Base-by-base conservation (phyloP, 768 basidiomycete genomes). In the Suillus variegatus region DNA sequence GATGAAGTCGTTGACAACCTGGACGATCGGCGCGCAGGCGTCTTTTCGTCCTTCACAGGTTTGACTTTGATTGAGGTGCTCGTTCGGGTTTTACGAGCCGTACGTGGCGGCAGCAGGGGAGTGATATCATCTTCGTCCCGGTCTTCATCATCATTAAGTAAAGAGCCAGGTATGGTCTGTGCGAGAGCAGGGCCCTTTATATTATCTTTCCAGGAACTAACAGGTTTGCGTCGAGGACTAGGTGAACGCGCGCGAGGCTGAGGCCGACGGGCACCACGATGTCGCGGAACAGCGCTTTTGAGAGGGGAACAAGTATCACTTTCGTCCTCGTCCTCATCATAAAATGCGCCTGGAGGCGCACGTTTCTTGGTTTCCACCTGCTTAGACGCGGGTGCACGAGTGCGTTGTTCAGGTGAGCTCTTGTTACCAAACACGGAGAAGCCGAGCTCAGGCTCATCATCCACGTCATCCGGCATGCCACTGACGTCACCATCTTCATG, bases 301-400 rank as follows among this genome's bases (percentile, higher is more conserved):
- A 10, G 65, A 47, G 69, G 55, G 58, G 68, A 38, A 28, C 68
- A 57, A 18, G 47, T 40, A 7, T 65, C 66, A 9, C 65, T 46
- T 49, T 63, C 76, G 4, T 80, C 74, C 16, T 64, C 74, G 25
- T 83, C 83, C 12, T 82, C 82, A 2, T 81, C 81, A 2, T 74
- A 72, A 67, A 86, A 86, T 41, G 83, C 83, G 0, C 83, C 84
- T 12, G 84, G 85, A 6, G 78, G 80, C 44, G 75, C 74, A 55
- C 74, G 80, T 64, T 73, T 77, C 64, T 63, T 66, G 10, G 72
- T 63, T 60, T 70, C 56, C 47, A 64, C 38, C 60, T 69, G 40
- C 64, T 68, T 61, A 20, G 47, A 54, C 56, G 46, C 65, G 67
- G 62, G 66, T 57, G 32, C 51, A 55, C 38, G 69, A 60, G 44